phyloP scores from a whole-genome alignment of 2,329 filamentous ascomycete species.

The Aspergillus sergii region DNA sequence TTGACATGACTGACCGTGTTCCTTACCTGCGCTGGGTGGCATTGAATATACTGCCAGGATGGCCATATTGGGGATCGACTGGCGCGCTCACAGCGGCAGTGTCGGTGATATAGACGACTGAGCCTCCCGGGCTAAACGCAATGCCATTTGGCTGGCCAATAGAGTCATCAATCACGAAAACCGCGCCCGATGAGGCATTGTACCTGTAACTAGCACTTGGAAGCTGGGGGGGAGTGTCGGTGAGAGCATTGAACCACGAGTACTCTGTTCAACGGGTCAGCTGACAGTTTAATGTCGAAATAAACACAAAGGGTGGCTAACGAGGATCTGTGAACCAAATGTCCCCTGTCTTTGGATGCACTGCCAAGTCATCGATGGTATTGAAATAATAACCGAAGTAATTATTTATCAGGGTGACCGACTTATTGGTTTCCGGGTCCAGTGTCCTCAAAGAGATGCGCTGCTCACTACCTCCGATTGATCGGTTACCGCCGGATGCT shows the following conservation, averaged over 20 bases:
- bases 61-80: slow-evolving; percentile 23
- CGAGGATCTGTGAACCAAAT: slow-evolving; percentile 55
- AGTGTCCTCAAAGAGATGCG: slow-evolving; percentile 46
- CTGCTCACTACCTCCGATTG: slow-evolving; percentile 40
- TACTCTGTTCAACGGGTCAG: slow-evolving; percentile 28
- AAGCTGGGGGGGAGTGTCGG: slow-evolving; percentile 39
- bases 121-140: slow-evolving; percentile 47
- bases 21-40: slow-evolving; percentile 28
- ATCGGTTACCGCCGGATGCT: slow-evolving; percentile 41
- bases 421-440: slow-evolving; percentile 48
- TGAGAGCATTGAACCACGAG: slow-evolving; percentile 39
- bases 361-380: slow-evolving; percentile 20
- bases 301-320: slow-evolving; percentile 26
- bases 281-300: slow-evolving; percentile 24
- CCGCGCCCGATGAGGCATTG: slow-evolving; percentile 42
- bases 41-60: slow-evolving; percentile 32
- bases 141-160: slow-evolving; percentile 51
- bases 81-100: slow-evolving; percentile 34
- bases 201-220: slow-evolving; percentile 46
- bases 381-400: slow-evolving; percentile 44
- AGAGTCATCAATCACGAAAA: slow-evolving; percentile 45
- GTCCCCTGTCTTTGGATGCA: slow-evolving; percentile 48
- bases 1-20: not conserved
- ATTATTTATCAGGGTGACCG: slow-evolving; percentile 47
- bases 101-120: slow-evolving; percentile 50